Conservation (phyloP, 2,329 filamentous ascomycete genomes). For the Geosmithia flava region DNA sequence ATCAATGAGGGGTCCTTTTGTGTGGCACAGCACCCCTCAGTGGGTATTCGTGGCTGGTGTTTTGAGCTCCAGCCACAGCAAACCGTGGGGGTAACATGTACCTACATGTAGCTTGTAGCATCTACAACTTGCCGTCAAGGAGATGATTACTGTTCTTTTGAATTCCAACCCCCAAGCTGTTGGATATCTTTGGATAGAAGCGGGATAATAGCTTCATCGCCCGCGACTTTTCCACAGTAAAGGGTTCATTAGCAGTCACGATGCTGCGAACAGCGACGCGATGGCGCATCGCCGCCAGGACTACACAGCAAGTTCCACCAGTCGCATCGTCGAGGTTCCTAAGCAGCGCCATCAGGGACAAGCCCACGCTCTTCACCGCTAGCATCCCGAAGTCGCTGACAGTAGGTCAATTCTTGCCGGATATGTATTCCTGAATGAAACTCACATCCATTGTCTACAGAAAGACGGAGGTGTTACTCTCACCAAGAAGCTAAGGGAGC, state of each 20-base stretch:
- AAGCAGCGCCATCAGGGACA: background rate
- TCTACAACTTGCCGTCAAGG: background rate
- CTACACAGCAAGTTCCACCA: background rate
- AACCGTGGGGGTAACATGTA: background rate
- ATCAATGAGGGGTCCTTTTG: constrained; percentile 2
- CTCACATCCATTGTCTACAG: constrained; percentile 1
- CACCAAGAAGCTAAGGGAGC: background rate
- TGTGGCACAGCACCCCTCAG: background rate
- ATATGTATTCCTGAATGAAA: background rate
- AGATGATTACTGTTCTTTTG: background rate
- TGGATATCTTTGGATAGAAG: background rate
- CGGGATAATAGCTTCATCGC: background rate
- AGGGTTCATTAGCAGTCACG: constrained; percentile 4
- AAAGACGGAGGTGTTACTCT: background rate
- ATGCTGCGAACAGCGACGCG: background rate
- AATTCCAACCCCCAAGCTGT: background rate
- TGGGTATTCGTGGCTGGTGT: background rate
- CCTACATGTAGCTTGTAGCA: too few species aligned
- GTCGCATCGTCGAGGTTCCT: background rate
- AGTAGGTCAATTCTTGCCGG: background rate
- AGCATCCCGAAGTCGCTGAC: background rate
- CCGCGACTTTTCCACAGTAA: constrained; percentile 4
- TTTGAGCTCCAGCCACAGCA: background rate
- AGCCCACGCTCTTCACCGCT: background rate
- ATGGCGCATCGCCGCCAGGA: background rate